phyloP scores from a whole-genome alignment of 371 early-diverging fungal genomes.

The Actinomucor elegans region DNA sequence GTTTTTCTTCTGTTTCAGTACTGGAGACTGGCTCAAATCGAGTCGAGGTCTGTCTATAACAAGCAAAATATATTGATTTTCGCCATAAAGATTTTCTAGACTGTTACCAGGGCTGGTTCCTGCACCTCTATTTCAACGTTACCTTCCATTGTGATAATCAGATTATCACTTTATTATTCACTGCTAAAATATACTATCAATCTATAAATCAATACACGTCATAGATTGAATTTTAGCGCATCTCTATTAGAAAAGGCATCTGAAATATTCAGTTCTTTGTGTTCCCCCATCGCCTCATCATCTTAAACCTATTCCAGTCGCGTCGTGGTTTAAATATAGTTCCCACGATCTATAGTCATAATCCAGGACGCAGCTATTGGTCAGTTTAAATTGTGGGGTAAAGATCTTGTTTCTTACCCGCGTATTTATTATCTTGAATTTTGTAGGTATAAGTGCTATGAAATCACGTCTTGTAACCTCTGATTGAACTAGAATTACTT shows the following conservation, averaged over 20 bases:
- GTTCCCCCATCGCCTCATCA: no score
- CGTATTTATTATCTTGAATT: background rate
- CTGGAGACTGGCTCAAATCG: background rate
- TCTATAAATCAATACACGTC: background rate
- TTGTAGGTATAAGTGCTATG: background rate
- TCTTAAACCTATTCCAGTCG: no score
- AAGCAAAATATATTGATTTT: background rate
- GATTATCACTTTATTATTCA: background rate
- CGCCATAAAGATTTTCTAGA: background rate
- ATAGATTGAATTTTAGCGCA: background rate
- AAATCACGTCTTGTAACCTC: background rate
- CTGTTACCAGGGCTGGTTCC: no score
- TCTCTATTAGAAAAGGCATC: no score
- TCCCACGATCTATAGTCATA: constrained; percentile 2
- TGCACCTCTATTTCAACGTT: no score
- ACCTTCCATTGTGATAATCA: no score
- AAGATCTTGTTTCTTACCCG: background rate
- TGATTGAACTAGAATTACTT: background rate
- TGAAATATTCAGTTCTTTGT: no score
- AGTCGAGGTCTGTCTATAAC: background rate
- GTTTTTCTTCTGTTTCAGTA: background rate
- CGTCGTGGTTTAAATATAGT: background rate
- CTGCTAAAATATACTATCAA: background rate
- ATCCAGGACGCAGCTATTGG: background rate
- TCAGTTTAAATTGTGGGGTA: constrained; percentile 5